Base-by-base conservation (phyloP, 1,139 yeast genomes). In the Blastobotrys arbuscula region DNA sequence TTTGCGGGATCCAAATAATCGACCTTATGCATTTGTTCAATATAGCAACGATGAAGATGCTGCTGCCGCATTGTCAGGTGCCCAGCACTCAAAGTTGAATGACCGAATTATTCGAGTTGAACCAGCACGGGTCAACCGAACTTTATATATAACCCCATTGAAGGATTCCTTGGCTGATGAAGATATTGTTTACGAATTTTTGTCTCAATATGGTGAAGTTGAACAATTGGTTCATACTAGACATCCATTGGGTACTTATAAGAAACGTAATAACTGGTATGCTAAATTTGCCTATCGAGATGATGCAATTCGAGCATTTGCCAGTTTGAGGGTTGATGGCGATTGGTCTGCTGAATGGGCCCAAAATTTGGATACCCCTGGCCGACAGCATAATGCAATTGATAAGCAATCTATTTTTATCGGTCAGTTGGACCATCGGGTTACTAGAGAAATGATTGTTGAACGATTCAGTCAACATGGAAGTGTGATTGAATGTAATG, bases 1-100 rank as follows among this genome's bases (percentile, higher is more conserved):
- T 2, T 75, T 89, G 53, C 74, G 96, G 48, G 97, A 90, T 68
- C 79, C 84, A 18, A 72, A 79, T 30, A 84, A 85, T 63, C 75
- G 96, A 39, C 97, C 97, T 0, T 90, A 90, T 65, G 96, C 97
- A 0, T 90, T 90, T 73, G 96, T 89, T 39, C 97, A 90, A 66
- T 88, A 84, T 63, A 72, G 79, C 13, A 79, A 72, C 49, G 95
- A 84, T 53, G 71, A 69, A 6, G 94, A 85, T 55, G 90, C 95
- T 9, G 73, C 75, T 49, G 63, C 56, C 3, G 97, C 97, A 0
- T 75, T 89, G 47, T 67, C 66, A 38, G 71, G 74, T 48, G 95
- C 88, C 9, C 92, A 86, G 57, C 82, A 84, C 47, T 74, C 87
- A 4, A 63, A 72, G 6, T 68, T 90, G 47, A 80, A 85, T 62